Evolutionary conservation across 768 basidiomycete species (phyloP).

Genomic region (Suillus luteus): DNA sequence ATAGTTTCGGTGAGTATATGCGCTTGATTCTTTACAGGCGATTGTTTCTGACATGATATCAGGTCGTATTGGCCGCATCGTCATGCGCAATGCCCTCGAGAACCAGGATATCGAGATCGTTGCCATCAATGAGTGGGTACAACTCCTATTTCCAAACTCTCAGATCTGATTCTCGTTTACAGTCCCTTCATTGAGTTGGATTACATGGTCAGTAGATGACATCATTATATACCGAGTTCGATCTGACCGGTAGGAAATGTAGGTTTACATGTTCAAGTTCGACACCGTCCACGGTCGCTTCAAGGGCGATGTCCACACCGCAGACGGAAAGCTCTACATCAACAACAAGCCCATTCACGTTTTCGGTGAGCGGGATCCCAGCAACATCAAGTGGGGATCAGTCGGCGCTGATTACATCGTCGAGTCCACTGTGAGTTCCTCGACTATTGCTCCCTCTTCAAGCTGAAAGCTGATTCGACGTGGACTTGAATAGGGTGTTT

Average conservation of each 20-base stretch:
- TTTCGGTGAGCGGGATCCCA: conserved; percentile 85
- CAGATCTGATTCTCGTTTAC: conserved; percentile 10
- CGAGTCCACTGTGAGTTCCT: conserved; percentile 80
- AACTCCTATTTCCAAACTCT: conserved; percentile 7
- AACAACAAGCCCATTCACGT: conserved; percentile 76
- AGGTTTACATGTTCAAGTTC: conserved; percentile 99
- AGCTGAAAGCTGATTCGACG: conserved; percentile 16
- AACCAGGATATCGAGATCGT: conserved; percentile 79
- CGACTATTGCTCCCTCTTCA: neutral
- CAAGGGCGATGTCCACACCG: conserved; percentile 78
- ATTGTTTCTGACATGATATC: conserved; percentile 20
- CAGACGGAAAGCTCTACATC: conserved; percentile 89
- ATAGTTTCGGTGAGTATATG: conserved; percentile 70
- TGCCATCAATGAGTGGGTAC: conserved; percentile 88
- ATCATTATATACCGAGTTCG: neutral
- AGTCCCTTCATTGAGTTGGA: conserved; percentile 97
- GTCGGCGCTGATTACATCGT: conserved; percentile 91
- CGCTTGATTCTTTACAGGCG: neutral
- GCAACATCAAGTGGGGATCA: conserved; percentile 78
- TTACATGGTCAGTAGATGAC: conserved; percentile 76
- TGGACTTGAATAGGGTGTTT: conserved; percentile 69
- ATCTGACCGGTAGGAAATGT: conserved; percentile 12
- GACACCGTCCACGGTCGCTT: conserved; percentile 93
- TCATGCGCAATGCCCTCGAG: conserved; percentile 89
- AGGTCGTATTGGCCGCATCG: conserved; percentile 99